Base-by-base conservation (phyloP, 1,284 basidiomycete species). In the Fomes fomentarius region DNA sequence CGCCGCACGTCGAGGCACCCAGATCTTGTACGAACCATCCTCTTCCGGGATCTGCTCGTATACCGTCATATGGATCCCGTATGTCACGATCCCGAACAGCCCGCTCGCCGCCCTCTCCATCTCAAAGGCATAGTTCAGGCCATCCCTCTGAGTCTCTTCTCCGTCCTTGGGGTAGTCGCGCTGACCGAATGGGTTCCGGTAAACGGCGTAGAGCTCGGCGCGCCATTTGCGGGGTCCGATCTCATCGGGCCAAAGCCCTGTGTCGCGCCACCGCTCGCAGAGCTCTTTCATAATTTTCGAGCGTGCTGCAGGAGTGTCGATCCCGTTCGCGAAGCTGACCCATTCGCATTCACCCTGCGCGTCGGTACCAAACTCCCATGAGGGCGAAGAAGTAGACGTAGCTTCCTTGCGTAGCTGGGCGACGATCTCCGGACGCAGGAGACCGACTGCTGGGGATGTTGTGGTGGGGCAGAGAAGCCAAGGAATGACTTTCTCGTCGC, bases 31-130 rank as follows among this genome's bases (percentile, higher is more conserved):
- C 26, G 76, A 76, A 64, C 86, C 70, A 48, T 63, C 72, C n/a
- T 81, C 81, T 50, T 77, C 76, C 0, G 70, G 70, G 30, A 74
- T 73, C 31, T 66, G 59, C 25, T 83, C 75, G 63, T 83, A 90
- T 44, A 88, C 82, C 40, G 83, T 89, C 82, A 93, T 82, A 69
- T 96, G 94, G 6, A 94, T 88, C 0, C 94, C 90, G 65, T 91
- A 96, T 0, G 96, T 98, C 43, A 94, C 82, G 9, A 96, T 73
- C 1, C 96, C 95, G 65, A 98, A 98, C 34, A 98, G 73, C 1
- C 91, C 83, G 64, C 91, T 93, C 0, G 93, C 94, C 1, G 93
- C 81, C 47, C 96, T 84, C 71, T 99, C 96, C 77, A 98, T 82
- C 66, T 87, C 83, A 69, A 98, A 97, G 4, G 83, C 90, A 52